phyloP scores from a whole-genome alignment of 192 early-diverging fungal species.

The Dissophora globulifera region DNA sequence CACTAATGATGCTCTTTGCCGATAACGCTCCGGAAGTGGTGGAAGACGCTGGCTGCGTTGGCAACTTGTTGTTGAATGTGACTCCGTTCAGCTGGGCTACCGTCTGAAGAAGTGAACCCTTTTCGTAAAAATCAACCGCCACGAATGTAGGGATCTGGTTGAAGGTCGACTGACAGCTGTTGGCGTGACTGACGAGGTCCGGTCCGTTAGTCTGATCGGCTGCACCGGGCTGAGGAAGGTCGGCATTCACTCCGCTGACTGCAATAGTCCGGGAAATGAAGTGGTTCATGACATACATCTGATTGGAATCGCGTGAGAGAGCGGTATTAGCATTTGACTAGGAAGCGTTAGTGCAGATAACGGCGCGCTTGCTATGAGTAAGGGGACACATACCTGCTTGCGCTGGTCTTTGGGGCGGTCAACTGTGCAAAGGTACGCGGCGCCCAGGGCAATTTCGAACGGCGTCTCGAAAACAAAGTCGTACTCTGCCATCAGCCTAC shows the following conservation, averaged over 20 bases:
- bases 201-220: constrained; percentile 65
- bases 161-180: constrained; percentile 61
- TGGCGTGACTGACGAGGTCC: constrained; percentile 65
- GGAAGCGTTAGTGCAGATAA: background rate
- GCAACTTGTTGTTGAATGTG: constrained; percentile 34
- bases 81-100: constrained; percentile 67
- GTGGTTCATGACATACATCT: constrained; percentile 82
- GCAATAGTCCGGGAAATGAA: constrained; percentile 67
- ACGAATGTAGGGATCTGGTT: constrained; percentile 73
- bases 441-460: constrained; percentile 62
- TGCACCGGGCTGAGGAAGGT: constrained; percentile 62
- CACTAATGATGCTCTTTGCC: background rate
- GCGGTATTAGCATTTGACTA: background rate
- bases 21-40: background rate
- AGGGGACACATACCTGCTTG: constrained; percentile 15
- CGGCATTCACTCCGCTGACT: constrained; percentile 35
- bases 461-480: constrained; percentile 79
- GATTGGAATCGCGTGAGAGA: background rate
- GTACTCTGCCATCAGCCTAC: constrained; percentile 70
- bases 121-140: constrained; percentile 80
- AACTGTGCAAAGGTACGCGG: constrained; percentile 64
- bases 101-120: constrained; percentile 60
- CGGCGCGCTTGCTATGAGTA: background rate
- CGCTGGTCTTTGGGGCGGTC: constrained; percentile 60
- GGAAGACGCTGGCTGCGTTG: constrained; percentile 21